These are phyloP conservation scores for Oryza meridionalis DNA, from an alignment of 176 grass and related monocot genomes.

Conservation along the genomic window DNA sequence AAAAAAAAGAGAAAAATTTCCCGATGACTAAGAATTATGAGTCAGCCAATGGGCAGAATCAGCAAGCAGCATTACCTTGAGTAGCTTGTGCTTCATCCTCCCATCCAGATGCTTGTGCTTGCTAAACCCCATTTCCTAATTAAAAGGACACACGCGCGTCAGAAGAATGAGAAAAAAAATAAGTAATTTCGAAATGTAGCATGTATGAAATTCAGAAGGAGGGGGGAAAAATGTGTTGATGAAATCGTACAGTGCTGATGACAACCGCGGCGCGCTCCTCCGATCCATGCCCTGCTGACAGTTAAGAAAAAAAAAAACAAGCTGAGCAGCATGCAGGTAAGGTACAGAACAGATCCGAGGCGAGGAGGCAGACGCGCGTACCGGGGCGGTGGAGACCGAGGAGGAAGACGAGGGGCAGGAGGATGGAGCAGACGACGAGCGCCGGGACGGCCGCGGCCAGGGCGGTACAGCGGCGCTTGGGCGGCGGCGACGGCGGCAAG, in stretches of 20 bases:
- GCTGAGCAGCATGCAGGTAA: no score
- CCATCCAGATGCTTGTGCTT: slow-evolving; percentile 46
- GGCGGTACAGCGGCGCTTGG: slow-evolving; percentile 68
- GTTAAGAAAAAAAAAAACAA: neutral
- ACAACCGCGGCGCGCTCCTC: slow-evolving; percentile 50
- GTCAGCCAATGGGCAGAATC: neutral
- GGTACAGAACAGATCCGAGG: slow-evolving; percentile 26
- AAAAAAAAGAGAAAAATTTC: neutral
- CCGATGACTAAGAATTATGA: neutral
- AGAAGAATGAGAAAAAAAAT: neutral
- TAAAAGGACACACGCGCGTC: neutral
- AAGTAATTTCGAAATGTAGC: neutral
- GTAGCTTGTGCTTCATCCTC: slow-evolving; percentile 46
- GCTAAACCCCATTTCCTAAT: slow-evolving; percentile 38
- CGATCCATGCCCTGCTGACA: slow-evolving; percentile 45
- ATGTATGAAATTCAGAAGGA: no score
- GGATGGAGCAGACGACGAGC: slow-evolving; percentile 71
- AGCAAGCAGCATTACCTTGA: slow-evolving; percentile 37
- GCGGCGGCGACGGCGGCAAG: slow-evolving; percentile 15
- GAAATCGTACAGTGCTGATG: slow-evolving; percentile 37
- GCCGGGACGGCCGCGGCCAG: slow-evolving; percentile 63
- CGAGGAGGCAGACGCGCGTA: neutral
- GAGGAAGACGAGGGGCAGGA: slow-evolving; percentile 73
- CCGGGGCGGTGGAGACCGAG: slow-evolving; percentile 71
- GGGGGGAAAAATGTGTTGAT: neutral